These are phyloP conservation scores for Macrophomina pseudophaseolina DNA, from an alignment of 2,329 filamentous ascomycete species.

Conservation along the genomic window DNA sequence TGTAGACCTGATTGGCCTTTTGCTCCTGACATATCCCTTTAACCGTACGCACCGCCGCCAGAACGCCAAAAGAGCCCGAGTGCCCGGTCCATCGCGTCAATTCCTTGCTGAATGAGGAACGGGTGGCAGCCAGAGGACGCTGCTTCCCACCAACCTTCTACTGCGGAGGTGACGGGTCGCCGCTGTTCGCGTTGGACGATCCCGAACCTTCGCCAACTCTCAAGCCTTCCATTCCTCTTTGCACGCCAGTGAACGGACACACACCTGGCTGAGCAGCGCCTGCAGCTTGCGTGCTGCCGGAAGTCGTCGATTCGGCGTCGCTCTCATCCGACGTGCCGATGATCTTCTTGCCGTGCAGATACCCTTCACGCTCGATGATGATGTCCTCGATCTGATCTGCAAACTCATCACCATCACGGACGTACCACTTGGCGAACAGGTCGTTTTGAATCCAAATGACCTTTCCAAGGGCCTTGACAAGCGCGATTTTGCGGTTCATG, in stretches of 20 bases:
- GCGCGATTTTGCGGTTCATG: slow-evolving; percentile 70
- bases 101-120: not conserved
- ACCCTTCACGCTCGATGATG: slow-evolving; percentile 43
- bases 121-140: not conserved
- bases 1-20: not conserved
- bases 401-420: slow-evolving; percentile 69
- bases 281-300: slow-evolving; percentile 17
- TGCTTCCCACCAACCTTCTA: not conserved
- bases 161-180: not conserved
- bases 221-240: slow-evolving; percentile 13
- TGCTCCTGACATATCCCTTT: not conserved
- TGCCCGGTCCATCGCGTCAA: not conserved
- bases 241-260: slow-evolving; percentile 27
- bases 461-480: slow-evolving; percentile 78
- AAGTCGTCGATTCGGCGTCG: slow-evolving; percentile 15
- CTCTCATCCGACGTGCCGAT: slow-evolving; percentile 38
- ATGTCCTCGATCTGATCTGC: slow-evolving; percentile 49
- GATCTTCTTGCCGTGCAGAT: slow-evolving; percentile 43
- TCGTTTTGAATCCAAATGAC: slow-evolving; percentile 90
- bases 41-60: not conserved
- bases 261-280: slow-evolving; percentile 3
- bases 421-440: slow-evolving; percentile 82
- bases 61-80: slow-evolving; percentile 10
- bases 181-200: not conserved
- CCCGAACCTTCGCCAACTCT: not conserved